Evolutionary conservation across 345 rosid species (phyloP).

Genomic region (Corchorus olitorius): DNA sequence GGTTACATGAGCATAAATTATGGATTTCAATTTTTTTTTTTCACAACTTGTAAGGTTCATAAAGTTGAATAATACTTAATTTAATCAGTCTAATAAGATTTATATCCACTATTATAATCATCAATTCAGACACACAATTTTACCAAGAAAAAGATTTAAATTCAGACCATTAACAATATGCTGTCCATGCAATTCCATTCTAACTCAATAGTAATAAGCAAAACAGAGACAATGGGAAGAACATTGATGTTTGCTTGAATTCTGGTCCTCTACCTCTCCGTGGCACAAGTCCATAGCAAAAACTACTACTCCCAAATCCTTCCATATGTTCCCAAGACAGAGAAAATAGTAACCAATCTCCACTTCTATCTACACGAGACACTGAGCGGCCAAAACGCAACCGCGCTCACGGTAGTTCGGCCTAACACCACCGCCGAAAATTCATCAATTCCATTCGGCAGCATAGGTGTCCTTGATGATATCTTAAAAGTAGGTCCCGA

Average conservation of each 20-base stretch:
- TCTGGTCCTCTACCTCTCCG: not conserved
- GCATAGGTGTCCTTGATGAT: conserved; percentile 44
- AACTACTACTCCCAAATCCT: not conserved
- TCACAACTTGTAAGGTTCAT: not conserved
- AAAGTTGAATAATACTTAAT: not conserved
- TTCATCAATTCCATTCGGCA: conserved; percentile 56
- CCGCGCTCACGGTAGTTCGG: conserved; percentile 47
- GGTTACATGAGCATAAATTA: not conserved
- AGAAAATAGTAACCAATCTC: conserved; percentile 47
- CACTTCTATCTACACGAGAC: conserved; percentile 74
- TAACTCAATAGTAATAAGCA: not conserved
- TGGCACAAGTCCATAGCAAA: not conserved
- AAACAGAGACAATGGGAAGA: conserved; percentile 1
- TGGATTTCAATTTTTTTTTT: not conserved
- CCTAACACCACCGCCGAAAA: conserved; percentile 36
- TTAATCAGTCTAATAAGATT: not conserved
- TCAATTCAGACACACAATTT: too few relatives aligned
- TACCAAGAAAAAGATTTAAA: not conserved
- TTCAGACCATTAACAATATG: not conserved
- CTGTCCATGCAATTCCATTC: not conserved
- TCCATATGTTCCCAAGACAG: not conserved
- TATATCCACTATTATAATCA: not conserved
- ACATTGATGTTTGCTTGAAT: not conserved
- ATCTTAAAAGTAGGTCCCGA: conserved; percentile 42
- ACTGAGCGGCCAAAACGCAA: conserved; percentile 53